phyloP scores from a whole-genome alignment of 768 basidiomycete genomes.

The Boletellus ananas region DNA sequence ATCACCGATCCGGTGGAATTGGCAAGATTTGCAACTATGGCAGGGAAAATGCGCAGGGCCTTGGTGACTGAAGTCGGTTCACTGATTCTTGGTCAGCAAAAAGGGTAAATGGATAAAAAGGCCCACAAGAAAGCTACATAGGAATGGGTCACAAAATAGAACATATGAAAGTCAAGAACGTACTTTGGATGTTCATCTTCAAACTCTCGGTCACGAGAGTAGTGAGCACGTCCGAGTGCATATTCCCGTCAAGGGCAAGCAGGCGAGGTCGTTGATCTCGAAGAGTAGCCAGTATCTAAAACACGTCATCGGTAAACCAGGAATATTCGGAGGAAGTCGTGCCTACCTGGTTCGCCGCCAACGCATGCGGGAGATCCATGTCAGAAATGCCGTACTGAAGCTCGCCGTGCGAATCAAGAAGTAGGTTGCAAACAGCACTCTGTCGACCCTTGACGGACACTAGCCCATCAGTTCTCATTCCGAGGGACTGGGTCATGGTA shows the following conservation, averaged over 20 bases:
- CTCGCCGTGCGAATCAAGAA: constrained; percentile 67
- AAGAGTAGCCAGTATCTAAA: constrained; percentile 52
- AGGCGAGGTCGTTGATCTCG: constrained; percentile 47
- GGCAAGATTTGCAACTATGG: constrained; percentile 43
- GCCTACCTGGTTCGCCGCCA: constrained; percentile 45
- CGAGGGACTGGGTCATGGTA: constrained; percentile 52
- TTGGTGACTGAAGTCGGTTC: constrained; percentile 94
- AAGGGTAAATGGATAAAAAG: not conserved
- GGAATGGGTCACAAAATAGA: constrained; percentile 3
- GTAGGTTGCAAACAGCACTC: constrained; percentile 85
- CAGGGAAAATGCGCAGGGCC: constrained; percentile 63
- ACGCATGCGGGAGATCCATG: constrained; percentile 65
- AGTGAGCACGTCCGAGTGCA: constrained; percentile 51
- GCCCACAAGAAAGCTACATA: constrained; percentile 72
- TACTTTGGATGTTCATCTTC: constrained; percentile 49
- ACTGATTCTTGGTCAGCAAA: constrained; percentile 36
- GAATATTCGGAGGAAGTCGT: not conserved
- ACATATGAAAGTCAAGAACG: constrained; percentile 19
- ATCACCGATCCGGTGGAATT: constrained; percentile 43
- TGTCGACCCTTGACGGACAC: constrained; percentile 39
- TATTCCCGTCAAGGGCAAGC: constrained; percentile 76
- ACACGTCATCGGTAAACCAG: not conserved
- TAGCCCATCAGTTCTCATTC: constrained; percentile 82
- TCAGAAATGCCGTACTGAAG: constrained; percentile 88
- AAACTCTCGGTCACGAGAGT: constrained; percentile 51